These are phyloP conservation scores for Torrubiellomyces zombiae DNA, from an alignment of 2,329 filamentous ascomycete genomes.

Conservation along the genomic window DNA sequence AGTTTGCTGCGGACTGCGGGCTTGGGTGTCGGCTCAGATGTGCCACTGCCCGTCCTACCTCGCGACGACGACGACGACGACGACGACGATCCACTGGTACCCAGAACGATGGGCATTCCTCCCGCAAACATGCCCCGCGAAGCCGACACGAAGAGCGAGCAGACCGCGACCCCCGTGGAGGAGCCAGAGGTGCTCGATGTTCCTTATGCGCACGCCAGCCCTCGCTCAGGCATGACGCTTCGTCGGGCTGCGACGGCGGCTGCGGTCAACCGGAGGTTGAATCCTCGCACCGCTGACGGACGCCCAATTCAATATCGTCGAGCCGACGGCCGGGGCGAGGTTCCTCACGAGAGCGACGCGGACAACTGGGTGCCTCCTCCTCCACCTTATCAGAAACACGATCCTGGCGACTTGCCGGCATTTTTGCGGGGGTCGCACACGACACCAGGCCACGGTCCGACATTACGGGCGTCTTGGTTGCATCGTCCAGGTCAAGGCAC, in stretches of 20 bases:
- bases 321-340: conserved; percentile 52
- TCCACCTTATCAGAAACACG: conserved; percentile 58
- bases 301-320: conserved; percentile 46
- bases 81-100: conserved; percentile 35
- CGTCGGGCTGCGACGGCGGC: conserved; percentile 63
- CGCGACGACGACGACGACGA: conserved; percentile 13
- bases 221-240: conserved; percentile 52
- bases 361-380: conserved; percentile 81
- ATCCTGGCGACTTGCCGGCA: conserved; percentile 36
- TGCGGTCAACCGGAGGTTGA: conserved; percentile 51
- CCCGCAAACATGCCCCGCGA: conserved; percentile 7
- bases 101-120: conserved; percentile 26
- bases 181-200: conserved; percentile 48
- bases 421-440: conserved; percentile 38
- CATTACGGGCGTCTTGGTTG: too few species aligned
- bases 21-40: conserved; percentile 21
- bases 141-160: conserved; percentile 20
- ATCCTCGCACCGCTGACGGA: conserved; percentile 38
- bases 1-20: conserved; percentile 32
- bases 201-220: conserved; percentile 57
- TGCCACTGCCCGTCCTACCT: conserved; percentile 15
- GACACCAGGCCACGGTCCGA: too few species aligned
- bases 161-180: conserved; percentile 32
- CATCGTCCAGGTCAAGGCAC: conserved; percentile 17
- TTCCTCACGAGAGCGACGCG: conserved; percentile 74